Evolutionary conservation across 371 early-diverging fungal species (phyloP).

Genomic region (Mucor mucedo): DNA sequence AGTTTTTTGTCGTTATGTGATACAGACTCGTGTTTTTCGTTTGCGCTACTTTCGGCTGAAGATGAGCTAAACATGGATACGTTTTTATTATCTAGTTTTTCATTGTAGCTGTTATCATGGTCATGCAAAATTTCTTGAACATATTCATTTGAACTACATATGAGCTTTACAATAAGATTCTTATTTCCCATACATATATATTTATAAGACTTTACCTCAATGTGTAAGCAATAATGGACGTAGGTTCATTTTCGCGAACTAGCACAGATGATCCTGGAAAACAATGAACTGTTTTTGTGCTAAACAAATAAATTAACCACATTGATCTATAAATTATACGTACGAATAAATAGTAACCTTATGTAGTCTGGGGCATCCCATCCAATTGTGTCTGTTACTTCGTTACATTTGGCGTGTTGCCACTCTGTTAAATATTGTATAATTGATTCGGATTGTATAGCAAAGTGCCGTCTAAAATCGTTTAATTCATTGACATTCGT

Average conservation of each 20-base stretch:
- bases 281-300: constrained; percentile 58
- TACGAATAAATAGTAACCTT: constrained; percentile 1
- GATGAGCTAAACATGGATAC: constrained; percentile 1
- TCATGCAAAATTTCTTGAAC: constrained; percentile 22
- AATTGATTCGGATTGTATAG: constrained; percentile 25
- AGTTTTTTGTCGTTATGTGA: constrained; percentile 10
- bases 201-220: constrained; percentile 34
- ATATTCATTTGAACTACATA: constrained; percentile 31
- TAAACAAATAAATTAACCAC: neutral
- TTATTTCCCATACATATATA: no score
- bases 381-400: constrained; percentile 30
- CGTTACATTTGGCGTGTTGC: constrained; percentile 30
- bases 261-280: constrained; percentile 84
- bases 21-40: constrained; percentile 1
- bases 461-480: constrained; percentile 47
- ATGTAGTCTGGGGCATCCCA: constrained; percentile 50
- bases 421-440: constrained; percentile 38
- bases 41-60: neutral
- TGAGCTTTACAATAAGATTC: no score
- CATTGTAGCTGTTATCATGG: neutral
- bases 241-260: constrained; percentile 90
- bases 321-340: neutral
- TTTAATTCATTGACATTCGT: constrained; percentile 36
- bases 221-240: constrained; percentile 89
- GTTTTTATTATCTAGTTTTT: neutral